Base-by-base conservation (phyloP, 768 basidiomycete species). In the Lactarius sp. region DNA sequence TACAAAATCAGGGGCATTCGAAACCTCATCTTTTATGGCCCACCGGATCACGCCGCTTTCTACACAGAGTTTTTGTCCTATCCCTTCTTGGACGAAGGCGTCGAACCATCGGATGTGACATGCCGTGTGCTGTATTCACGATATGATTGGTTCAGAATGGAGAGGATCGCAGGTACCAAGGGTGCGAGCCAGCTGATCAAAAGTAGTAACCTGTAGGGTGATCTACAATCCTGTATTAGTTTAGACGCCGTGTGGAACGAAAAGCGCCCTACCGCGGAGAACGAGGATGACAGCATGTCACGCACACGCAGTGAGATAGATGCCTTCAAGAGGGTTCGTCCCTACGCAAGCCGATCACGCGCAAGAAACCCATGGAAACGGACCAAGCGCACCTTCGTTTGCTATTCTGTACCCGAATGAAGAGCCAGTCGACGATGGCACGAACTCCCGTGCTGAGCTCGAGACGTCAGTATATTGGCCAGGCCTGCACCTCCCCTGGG, bases 1-100 rank as follows among this genome's bases (percentile, higher is more conserved):
- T 98, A 98, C 78, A 93, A 92, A 69, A 85, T 98, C 56, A 81
- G 94, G 68, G 97, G 96, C 6, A 91, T 93, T 62, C 87, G 90
- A 56, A 98, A 97, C 70, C 74, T 97, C 68, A 80, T 98, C 49
- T 98, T 98, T 77, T 99, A 98, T 71, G 89, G 85, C 0, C 90
- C 90, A 39, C 97, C 97, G 0, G 86, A 92, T 59, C 92, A 98
- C 73, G 82, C 93, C 1, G 85, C 89, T 69, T 98, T 94, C 76
- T 98, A 96, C 75, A 84, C 91, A 0, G 97, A 98, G 72, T 81
- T 93, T 65, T 73, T 98, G 55, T 85, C 87, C 13, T 95, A 86
- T 72, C 95, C 96, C 0, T 98, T 98, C 82, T 79, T 93, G 44
- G 92, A 92, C 57, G 85, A 90, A 16, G 92, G 84, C 8, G 88